Base-by-base conservation (phyloP, 257 asterid genomes). In the Knoxia roxburghii region DNA sequence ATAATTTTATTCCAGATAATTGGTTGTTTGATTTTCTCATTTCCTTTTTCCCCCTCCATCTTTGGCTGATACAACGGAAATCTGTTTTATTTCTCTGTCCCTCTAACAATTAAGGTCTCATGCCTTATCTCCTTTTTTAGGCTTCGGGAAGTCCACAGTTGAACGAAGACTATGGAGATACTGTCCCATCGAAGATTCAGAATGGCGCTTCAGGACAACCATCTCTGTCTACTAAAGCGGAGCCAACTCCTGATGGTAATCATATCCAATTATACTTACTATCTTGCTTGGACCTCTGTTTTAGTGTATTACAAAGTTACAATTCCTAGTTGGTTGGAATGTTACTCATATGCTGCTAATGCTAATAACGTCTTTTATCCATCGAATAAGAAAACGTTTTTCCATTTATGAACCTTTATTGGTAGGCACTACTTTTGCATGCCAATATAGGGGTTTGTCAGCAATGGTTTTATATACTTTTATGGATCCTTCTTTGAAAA, bases 121-220 rank as follows among this genome's bases (percentile, higher is more conserved):
- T 41, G 8, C 6, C 52, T 59, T n/a, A 55, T 57, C 39, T 72
- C 49, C 20, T 23, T 64, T 61, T 72, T 78, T 70, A 87, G 90
- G 75, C 49, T 10, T 46, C 68, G 60, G 89, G 79, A 64, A 80
- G 75, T 77, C 66, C 81, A 61, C 66, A 78, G 57, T 75, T 84
- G 75, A 82, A 64, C 18, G 91, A 83, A 69, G 84, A 82, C 75
- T 77, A 80, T 76, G 82, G 76, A 64, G 80, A 77, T 69, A 88
- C 97, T 45, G 89, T 88, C 81, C 96, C 95, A 51, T 84, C 99
- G 72, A 87, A 80, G 74, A 84, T 72, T 60, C 86, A 64, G 62
- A 84, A 81, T 69, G 83, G 75, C 67, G 70, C 59, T 68, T 52
- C 72, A 72, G 81, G 77, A 35, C 75, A 77, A 37, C 69, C 54